Evolutionary conservation across 352 stramenopile genomes (phyloP).

Genomic region (Globisporangium takayamanum): DNA sequence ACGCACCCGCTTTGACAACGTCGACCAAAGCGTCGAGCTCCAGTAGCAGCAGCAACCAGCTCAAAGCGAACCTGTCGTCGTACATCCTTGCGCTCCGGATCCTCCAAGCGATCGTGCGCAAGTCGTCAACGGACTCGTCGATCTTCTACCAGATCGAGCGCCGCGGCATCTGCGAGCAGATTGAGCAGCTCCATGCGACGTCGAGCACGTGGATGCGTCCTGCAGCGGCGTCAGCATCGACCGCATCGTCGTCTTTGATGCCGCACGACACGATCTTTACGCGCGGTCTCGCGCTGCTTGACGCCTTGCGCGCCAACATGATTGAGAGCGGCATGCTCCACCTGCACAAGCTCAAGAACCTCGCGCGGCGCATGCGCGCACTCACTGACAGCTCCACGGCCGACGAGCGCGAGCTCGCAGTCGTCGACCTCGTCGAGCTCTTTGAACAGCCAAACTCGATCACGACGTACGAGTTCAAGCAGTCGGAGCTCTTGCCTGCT

Average conservation of each 20-base stretch:
- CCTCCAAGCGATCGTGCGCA: constrained; percentile 60
- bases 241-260: constrained; percentile 6
- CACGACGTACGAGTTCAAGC: constrained; percentile 82
- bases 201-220: constrained; percentile 28
- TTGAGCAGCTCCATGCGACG: constrained; percentile 47
- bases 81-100: constrained; percentile 73
- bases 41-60: constrained; percentile 1
- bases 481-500: constrained; percentile 63
- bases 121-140: constrained; percentile 43
- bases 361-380: constrained; percentile 50
- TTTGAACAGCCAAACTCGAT: constrained; percentile 73
- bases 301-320: constrained; percentile 57
- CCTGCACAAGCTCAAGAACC: constrained; percentile 67
- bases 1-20: not conserved
- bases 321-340: constrained; percentile 72
- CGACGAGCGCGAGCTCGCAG: constrained; percentile 42
- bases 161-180: constrained; percentile 68
- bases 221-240: constrained; percentile 8
- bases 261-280: constrained; percentile 47
- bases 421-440: constrained; percentile 69
- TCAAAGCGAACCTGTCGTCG: constrained; percentile 40
- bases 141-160: constrained; percentile 82
- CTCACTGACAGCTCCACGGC: constrained; percentile 18
- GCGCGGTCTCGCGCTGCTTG: constrained; percentile 40
- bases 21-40: not conserved